A percentile compares a stretch with the other conserved stretches of the same genome.
These are phyloP conservation scores for Silene noctiflora DNA, from an alignment of 179 eudicot species.

Conservation along the genomic window DNA sequence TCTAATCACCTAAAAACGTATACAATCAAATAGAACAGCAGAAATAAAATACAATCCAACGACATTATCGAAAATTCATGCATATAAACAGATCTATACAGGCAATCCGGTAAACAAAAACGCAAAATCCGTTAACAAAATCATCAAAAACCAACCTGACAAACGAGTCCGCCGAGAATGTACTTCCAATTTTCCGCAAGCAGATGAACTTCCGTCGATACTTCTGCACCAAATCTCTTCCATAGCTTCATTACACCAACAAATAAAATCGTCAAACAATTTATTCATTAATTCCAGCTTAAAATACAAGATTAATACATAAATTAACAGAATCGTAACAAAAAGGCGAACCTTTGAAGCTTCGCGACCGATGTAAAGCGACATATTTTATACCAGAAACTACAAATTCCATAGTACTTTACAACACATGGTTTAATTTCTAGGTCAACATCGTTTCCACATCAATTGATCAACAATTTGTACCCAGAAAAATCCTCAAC, in stretches of 20 bases:
- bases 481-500: background rate
- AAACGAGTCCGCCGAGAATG: conserved; percentile 75
- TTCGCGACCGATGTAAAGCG: conserved; percentile 95
- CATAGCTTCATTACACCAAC: conserved; percentile 55
- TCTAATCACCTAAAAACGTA: background rate
- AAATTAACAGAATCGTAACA: background rate
- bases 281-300: conserved; percentile 8
- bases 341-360: conserved; percentile 72
- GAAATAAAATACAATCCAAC: background rate
- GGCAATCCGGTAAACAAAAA: background rate
- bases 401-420: conserved; percentile 55
- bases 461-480: conserved; percentile 7
- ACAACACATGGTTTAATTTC: conserved; percentile 32
- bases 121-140: background rate
- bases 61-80: background rate
- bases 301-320: background rate
- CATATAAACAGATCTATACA: conserved; percentile 1
- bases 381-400: conserved; percentile 45
- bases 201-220: conserved; percentile 61
- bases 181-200: conserved; percentile 89
- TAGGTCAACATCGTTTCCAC: conserved; percentile 34
- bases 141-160: conserved; percentile 49
- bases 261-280: background rate
- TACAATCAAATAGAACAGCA: background rate
- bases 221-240: conserved; percentile 86